Conservation (phyloP, 306 rosid species). For the Prunus campanulata region DNA sequence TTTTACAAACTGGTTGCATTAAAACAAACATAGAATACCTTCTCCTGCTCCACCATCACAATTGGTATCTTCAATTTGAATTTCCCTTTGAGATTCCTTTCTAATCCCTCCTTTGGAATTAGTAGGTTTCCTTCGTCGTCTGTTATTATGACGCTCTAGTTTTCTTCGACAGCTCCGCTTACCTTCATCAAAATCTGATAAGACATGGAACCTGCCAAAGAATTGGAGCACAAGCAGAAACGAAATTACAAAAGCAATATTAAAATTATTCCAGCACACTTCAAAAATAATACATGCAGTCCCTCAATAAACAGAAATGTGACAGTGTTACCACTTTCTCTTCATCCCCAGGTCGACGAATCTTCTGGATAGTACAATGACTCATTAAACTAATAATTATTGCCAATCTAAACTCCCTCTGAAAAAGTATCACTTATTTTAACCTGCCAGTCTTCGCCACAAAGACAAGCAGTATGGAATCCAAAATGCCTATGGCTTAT, state of each 20-base stretch:
- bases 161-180: constrained; percentile 94
- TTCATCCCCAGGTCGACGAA: neutral
- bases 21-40: constrained; percentile 38
- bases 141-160: constrained; percentile 85
- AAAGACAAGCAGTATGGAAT: neutral
- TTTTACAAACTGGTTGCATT: neutral
- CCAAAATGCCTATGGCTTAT: neutral
- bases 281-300: neutral
- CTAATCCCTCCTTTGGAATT: constrained; percentile 35
- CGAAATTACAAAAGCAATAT: neutral
- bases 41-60: constrained; percentile 50
- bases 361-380: neutral
- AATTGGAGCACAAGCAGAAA: constrained; percentile 15
- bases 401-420: neutral
- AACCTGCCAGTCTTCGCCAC: too few relatives aligned
- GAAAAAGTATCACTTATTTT: neutral
- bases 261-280: neutral
- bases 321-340: neutral
- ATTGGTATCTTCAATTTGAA: constrained; percentile 47
- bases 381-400: neutral
- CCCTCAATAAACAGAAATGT: neutral
- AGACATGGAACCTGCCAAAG: constrained; percentile 71
- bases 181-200: constrained; percentile 92
- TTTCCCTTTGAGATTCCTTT: constrained; percentile 45
- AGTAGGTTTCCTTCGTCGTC: constrained; percentile 72